phyloP scores from a whole-genome alignment of 805 yeast species.

The Candida argentea region DNA sequence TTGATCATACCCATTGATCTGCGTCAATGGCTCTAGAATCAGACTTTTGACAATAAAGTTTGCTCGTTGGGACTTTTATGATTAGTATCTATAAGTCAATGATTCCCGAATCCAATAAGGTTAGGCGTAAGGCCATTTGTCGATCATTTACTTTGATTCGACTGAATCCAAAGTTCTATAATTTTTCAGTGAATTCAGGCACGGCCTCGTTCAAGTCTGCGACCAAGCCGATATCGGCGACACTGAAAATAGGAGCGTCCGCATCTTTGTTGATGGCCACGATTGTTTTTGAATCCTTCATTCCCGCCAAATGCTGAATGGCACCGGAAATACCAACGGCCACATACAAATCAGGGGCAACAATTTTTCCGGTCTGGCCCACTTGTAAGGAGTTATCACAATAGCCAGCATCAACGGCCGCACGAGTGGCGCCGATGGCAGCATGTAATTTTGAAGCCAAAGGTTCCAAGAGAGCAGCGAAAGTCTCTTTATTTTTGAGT shows the following conservation, averaged over 20 bases:
- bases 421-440: slow-evolving; percentile 96
- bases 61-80: no score
- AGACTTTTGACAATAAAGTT: no score
- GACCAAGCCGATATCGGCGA: slow-evolving; percentile 82
- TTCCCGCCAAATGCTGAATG: slow-evolving; percentile 96
- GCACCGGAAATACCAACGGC: slow-evolving; percentile 97
- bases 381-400: slow-evolving; percentile 95
- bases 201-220: slow-evolving; percentile 80
- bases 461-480: slow-evolving; percentile 68
- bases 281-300: slow-evolving; percentile 90
- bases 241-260: slow-evolving; percentile 87
- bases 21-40: no score
- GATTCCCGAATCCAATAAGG: no score
- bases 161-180: slow-evolving; percentile 29
- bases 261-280: slow-evolving; percentile 93
- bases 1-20: no score
- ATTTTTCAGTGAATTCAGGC: slow-evolving; percentile 82
- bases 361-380: slow-evolving; percentile 97
- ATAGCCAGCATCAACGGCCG: slow-evolving; percentile 94
- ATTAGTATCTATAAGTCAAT: no score
- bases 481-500: slow-evolving; percentile 78
- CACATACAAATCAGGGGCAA: slow-evolving; percentile 89
- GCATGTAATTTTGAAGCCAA: slow-evolving; percentile 78
- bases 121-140: no score
- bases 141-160: neutral